Conservation (phyloP, 2,329 filamentous ascomycete genomes). For the Penicillium sp. region DNA sequence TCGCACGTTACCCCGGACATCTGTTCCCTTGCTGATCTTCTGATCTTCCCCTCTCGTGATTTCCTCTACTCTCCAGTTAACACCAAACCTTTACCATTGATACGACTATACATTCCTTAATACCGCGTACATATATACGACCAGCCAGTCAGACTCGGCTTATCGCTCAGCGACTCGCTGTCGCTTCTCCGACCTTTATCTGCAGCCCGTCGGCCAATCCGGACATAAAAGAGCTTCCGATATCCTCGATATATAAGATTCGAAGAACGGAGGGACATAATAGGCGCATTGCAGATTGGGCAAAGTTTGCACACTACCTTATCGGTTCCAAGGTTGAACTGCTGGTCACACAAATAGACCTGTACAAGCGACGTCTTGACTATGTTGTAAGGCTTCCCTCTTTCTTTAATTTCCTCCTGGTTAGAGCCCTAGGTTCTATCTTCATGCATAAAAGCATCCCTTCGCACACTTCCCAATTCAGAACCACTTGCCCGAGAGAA, state of each 20-base stretch:
- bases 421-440: neutral
- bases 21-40: constrained; percentile 15
- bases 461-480: neutral
- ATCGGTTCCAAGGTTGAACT: constrained; percentile 4
- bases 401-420: neutral
- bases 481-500: neutral
- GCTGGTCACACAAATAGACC: constrained; percentile 14
- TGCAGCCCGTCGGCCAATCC: neutral
- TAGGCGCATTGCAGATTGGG: neutral
- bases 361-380: constrained; percentile 8
- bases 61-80: neutral
- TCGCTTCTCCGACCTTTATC: neutral
- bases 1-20: constrained; percentile 20
- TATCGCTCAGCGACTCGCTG: neutral
- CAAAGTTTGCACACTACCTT: neutral
- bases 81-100: neutral
- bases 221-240: neutral
- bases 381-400: constrained; percentile 26
- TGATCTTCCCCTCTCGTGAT: constrained; percentile 9
- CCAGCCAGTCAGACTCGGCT: neutral
- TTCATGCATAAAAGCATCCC: too few species aligned
- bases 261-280: neutral
- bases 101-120: neutral
- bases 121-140: neutral
- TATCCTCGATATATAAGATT: neutral